These are phyloP conservation scores for Gentiana dahurica DNA, from an alignment of 257 asterid species.

Conservation along the genomic window DNA sequence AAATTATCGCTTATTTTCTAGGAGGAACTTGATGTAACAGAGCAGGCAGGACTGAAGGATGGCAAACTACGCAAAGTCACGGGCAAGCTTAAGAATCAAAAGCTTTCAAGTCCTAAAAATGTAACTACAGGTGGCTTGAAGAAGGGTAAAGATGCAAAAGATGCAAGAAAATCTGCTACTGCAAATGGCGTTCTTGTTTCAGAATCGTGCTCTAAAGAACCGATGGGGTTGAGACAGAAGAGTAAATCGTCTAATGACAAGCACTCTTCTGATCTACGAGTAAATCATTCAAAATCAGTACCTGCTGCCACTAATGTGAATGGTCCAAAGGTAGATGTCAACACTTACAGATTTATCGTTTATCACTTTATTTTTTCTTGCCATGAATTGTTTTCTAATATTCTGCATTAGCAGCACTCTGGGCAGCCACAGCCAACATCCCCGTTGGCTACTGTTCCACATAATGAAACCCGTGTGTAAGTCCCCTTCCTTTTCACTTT, in stretches of 20 bases:
- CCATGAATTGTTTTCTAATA: slow-evolving; percentile 8
- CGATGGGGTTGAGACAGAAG: slow-evolving; percentile 15
- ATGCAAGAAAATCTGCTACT: slow-evolving; percentile 19
- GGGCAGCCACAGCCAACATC: slow-evolving; percentile 15
- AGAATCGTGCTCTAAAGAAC: slow-evolving; percentile 12
- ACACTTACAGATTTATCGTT: background rate
- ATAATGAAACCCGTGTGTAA: slow-evolving; percentile 22
- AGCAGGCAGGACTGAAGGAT: slow-evolving; percentile 12
- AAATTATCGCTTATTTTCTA: background rate
- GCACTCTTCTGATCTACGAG: slow-evolving; percentile 11
- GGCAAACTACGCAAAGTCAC: slow-evolving; percentile 14
- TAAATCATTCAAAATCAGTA: slow-evolving; percentile 11
- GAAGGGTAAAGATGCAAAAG: slow-evolving; percentile 24
- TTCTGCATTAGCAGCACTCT: slow-evolving; percentile 24
- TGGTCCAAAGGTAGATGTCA: slow-evolving; percentile 19
- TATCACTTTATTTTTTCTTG: background rate
- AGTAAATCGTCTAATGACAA: slow-evolving; percentile 22
- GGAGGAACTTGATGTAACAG: slow-evolving; percentile 21
- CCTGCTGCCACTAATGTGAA: slow-evolving; percentile 8
- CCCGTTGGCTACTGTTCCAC: slow-evolving; percentile 13
- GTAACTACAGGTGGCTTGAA: slow-evolving; percentile 9
- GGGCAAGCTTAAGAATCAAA: slow-evolving; percentile 18
- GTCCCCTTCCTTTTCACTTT: slow-evolving; percentile 2
- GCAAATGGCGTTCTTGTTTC: slow-evolving; percentile 18
- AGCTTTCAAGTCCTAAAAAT: slow-evolving; percentile 15